Conservation (phyloP, 805 yeast genomes). For the Ogataea dorogensis region DNA sequence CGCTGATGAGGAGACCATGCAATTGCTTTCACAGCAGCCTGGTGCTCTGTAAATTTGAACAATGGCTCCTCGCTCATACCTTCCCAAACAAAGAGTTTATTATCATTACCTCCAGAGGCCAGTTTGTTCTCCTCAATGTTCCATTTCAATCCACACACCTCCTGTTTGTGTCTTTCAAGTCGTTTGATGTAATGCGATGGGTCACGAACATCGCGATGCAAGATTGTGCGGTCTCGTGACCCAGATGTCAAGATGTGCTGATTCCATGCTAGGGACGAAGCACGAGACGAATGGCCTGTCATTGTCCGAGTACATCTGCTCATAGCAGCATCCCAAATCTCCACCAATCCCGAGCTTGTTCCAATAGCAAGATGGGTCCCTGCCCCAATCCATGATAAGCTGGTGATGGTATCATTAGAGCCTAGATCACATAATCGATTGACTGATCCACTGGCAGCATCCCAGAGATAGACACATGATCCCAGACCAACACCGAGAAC, state of each 20-base stretch:
- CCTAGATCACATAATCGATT: conserved; percentile 74
- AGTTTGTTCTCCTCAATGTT: conserved; percentile 85
- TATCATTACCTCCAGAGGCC: conserved; percentile 96
- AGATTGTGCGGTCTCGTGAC: conserved; percentile 75
- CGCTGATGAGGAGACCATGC: conserved; percentile 98
- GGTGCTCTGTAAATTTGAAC: conserved; percentile 74
- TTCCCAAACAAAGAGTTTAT: conserved; percentile 83
- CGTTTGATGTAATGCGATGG: conserved; percentile 77
- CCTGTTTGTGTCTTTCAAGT: conserved; percentile 77
- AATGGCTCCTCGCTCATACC: conserved; percentile 69
- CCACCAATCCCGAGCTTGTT: conserved; percentile 80
- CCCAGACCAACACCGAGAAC: conserved; percentile 88
- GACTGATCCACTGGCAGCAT: conserved; percentile 81
- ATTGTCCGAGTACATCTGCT: conserved; percentile 82
- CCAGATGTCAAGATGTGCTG: conserved; percentile 87
- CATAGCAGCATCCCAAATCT: conserved; percentile 90
- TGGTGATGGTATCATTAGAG: conserved; percentile 66
- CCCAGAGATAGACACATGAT: conserved; percentile 85
- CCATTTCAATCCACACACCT: conserved; percentile 96
- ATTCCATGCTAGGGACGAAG: conserved; percentile 90
- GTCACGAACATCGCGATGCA: conserved; percentile 88
- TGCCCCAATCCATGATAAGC: conserved; percentile 89
- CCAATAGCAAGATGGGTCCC: conserved; percentile 96
- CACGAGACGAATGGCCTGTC: conserved; percentile 87
- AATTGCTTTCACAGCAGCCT: conserved; percentile 94